Percentiles rank a stretch among this genome's conserved stretches.
Conservation (phyloP, 1,139 yeast species). For the Nakaseomyces nivariensis region DNA sequence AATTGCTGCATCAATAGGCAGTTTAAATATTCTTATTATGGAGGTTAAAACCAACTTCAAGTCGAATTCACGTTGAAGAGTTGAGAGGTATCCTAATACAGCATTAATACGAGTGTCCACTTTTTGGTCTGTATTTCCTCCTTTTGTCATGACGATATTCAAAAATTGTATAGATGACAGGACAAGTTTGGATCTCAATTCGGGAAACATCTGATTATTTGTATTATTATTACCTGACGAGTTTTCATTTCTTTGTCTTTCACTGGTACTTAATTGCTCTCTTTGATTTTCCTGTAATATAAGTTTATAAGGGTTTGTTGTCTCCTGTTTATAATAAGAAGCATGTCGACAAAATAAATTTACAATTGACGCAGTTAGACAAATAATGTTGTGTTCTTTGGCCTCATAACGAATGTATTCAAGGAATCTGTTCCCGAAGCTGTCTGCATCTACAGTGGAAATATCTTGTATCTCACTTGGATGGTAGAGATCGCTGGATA, state of each 20-base stretch:
- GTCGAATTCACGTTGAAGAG: conserved; percentile 46
- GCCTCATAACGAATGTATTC: conserved; percentile 1
- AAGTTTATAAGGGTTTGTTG: conserved; percentile 9
- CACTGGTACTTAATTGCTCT: not conserved
- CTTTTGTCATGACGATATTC: conserved; percentile 52
- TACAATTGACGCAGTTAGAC: conserved; percentile 58
- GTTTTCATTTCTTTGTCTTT: not conserved
- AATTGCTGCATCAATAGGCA: conserved; percentile 35
- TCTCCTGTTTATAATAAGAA: conserved; percentile 21
- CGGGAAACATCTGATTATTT: conserved; percentile 28
- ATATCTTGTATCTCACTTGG: conserved; percentile 38
- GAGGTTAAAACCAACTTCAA: conserved; percentile 39
- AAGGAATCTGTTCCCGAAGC: not conserved
- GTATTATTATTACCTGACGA: not conserved
- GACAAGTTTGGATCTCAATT: conserved; percentile 42
- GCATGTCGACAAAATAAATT: conserved; percentile 45
- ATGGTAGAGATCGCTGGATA: conserved; percentile 37
- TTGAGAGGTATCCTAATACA: conserved; percentile 44
- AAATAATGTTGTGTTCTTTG: conserved; percentile 26
- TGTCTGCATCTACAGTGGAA: conserved; percentile 2
- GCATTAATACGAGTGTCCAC: conserved; percentile 30
- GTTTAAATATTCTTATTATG: conserved; percentile 38
- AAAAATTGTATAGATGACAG: conserved; percentile 55
- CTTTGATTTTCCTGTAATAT: conserved; percentile 8
- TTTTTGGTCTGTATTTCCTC: conserved; percentile 45